Evolutionary conservation across 768 basidiomycete species (phyloP).

Genomic region (Suillus tomentosus): DNA sequence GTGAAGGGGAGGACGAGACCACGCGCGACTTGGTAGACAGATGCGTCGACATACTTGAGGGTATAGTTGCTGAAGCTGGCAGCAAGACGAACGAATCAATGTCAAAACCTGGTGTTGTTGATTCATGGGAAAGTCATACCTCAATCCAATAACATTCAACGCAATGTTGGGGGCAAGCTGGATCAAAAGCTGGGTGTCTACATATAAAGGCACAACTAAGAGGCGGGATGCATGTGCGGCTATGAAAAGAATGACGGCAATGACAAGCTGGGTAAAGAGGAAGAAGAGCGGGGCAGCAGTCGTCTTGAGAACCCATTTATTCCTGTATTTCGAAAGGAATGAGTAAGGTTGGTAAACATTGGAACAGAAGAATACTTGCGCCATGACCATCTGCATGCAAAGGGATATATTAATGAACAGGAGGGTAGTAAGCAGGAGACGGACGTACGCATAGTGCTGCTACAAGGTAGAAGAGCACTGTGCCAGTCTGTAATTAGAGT

Average conservation of each 20-base stretch:
- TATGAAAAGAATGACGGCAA: slow-evolving; percentile 77
- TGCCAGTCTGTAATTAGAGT: slow-evolving; percentile 52
- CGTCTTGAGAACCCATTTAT: slow-evolving; percentile 87
- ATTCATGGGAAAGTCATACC: slow-evolving; percentile 44
- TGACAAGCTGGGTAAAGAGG: slow-evolving; percentile 75
- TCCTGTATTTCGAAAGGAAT: slow-evolving; percentile 43
- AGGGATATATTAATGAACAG: slow-evolving; percentile 7
- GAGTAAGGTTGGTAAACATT: slow-evolving; percentile 20
- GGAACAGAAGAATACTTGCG: slow-evolving; percentile 44
- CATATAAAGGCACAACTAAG: slow-evolving; percentile 63
- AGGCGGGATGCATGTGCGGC: slow-evolving; percentile 61
- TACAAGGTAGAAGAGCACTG: slow-evolving; percentile 86
- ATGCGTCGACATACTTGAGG: slow-evolving; percentile 91
- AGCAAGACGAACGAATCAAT: slow-evolving; percentile 2
- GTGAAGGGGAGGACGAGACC: slow-evolving; percentile 94
- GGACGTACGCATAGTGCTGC: slow-evolving; percentile 80
- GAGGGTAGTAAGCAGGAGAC: slow-evolving; percentile 3
- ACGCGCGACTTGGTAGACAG: slow-evolving; percentile 94
- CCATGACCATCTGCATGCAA: slow-evolving; percentile 79
- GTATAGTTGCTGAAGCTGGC: slow-evolving; percentile 88
- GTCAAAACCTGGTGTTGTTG: not conserved
- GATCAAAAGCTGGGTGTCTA: slow-evolving; percentile 67
- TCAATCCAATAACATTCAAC: slow-evolving; percentile 82
- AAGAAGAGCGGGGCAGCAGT: slow-evolving; percentile 84
- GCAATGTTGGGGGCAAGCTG: slow-evolving; percentile 74